Percentiles rank a stretch among this genome's conserved stretches.
Evolutionary conservation across 2,329 filamentous ascomycete species (phyloP).

Genomic region (Penicillium polonicum): DNA sequence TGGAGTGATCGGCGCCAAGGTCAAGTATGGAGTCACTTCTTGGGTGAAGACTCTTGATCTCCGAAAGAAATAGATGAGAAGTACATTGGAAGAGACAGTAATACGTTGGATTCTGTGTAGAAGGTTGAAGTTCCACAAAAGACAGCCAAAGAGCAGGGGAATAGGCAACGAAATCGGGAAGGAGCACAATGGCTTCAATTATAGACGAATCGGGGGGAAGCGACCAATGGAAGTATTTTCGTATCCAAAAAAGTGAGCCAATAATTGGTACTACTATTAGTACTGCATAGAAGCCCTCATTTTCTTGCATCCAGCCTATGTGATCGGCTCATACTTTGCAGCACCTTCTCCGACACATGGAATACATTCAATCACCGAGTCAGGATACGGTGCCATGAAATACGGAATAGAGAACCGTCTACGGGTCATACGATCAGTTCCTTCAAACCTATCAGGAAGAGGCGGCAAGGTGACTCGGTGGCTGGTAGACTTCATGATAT

Average conservation of each 20-base stretch:
- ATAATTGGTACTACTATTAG: not conserved
- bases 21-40: slow-evolving; percentile 1
- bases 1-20: slow-evolving; percentile 16
- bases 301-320: slow-evolving; percentile 37
- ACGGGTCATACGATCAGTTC: slow-evolving; percentile 46
- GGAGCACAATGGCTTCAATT: not conserved
- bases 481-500: slow-evolving; percentile 53
- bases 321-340: slow-evolving; percentile 54
- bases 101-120: not conserved
- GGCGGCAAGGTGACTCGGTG: slow-evolving; percentile 54
- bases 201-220: not conserved
- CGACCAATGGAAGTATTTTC: not conserved
- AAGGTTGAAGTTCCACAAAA: not conserved
- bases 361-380: slow-evolving; percentile 54
- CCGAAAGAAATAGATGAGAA: not conserved
- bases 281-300: slow-evolving; percentile 23
- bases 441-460: slow-evolving; percentile 39
- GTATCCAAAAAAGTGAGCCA: not conserved
- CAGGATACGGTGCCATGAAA: slow-evolving; percentile 54
- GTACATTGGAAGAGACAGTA: not conserved
- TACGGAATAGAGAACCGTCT: slow-evolving; percentile 61
- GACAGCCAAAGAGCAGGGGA: not conserved
- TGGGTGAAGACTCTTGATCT: not conserved
- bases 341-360: slow-evolving; percentile 46
- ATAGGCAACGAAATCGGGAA: not conserved